Evolutionary conservation across 306 rosid genomes (phyloP), one percentile per base, ranked within the genome.

Genomic region (Cucumis cinereus): DNA sequence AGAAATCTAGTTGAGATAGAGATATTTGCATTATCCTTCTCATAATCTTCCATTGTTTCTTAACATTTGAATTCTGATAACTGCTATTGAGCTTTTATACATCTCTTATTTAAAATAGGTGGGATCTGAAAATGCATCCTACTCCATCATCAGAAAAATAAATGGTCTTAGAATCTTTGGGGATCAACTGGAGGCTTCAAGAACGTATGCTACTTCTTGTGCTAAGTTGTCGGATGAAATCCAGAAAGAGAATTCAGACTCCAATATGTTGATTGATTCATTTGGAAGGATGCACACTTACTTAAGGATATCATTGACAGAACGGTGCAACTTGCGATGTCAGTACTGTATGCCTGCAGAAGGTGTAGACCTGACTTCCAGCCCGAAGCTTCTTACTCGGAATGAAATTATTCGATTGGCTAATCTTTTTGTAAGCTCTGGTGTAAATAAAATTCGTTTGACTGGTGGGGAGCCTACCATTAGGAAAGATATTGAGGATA

Each of bases 401-500:
- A 38, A 77, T 30, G 98, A 93, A 86, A 85, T 93, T 77, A 54
- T 87, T 20, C 86, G 89, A 35, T 47, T 91, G 81, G 97, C 98
- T 14, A 81, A 73, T 75, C 85, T 93, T 52, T 93, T 93, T 77
- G 90, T 88, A 2, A 88, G 89, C 79, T 85, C 96, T 1, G 98
- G 97, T 14, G 97, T 94, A 10, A 69, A 87, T 26, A 94, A 91
- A 76, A 94, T 94, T 41, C 91, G 97, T 57, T 77, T 94, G 86
- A 91, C 98, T 0, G 98, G 98, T 45, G 98, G 97, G 22, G 97
- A 94, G 79, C 98, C 98, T 35, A 94, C 97, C 8, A 47, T 94
- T 0, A 90, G 98, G 81, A 94, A 91, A 83, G 98, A 91, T 82
- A 79, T 94, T 58, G 96, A 89, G 74, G 97, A 91, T 30, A 88